Conservation (phyloP, 1,139 yeast genomes). For the Hyphopichia khmerensis region DNA sequence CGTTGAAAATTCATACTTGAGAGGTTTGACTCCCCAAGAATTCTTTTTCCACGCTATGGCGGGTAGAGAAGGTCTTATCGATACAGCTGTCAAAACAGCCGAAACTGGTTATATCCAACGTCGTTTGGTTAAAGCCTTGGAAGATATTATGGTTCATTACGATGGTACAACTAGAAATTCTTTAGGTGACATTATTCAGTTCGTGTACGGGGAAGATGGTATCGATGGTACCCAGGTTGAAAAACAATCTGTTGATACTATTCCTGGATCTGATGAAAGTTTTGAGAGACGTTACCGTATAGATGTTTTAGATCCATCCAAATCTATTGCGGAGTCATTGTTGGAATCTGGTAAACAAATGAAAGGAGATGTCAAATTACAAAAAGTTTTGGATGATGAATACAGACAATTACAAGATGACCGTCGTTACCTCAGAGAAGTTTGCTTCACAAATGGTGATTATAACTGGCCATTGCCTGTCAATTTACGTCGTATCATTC, state of each 20-base stretch:
- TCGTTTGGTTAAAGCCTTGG: conserved; percentile 96
- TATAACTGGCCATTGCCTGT: conserved; percentile 98
- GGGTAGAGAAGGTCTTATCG: conserved; percentile 99
- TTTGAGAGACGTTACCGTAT: conserved; percentile 85
- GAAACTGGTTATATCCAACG: conserved; percentile 99
- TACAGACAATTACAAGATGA: conserved; percentile 74
- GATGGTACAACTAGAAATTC: conserved; percentile 99
- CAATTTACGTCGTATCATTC: conserved; percentile 92
- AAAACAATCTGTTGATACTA: conserved; percentile 93
- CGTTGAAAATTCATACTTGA: conserved; percentile 92
- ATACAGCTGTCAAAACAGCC: conserved; percentile 98
- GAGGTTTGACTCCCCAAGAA: conserved; percentile 98
- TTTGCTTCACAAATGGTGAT: conserved; percentile 90
- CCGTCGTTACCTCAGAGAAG: conserved; percentile 73
- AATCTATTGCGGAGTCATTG: conserved; percentile 65
- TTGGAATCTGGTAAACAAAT: conserved; percentile 91
- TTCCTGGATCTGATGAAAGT: conserved; percentile 84
- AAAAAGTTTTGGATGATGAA: conserved; percentile 79
- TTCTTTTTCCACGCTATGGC: conserved; percentile 99
- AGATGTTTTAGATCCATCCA: conserved; percentile 74
- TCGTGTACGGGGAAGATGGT: conserved; percentile 98
- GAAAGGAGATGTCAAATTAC: conserved; percentile 84
- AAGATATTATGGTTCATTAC: conserved; percentile 98
- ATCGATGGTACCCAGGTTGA: conserved; percentile 98
- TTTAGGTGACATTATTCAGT: conserved; percentile 92